Evolutionary conservation across 2,329 filamentous ascomycete genomes (phyloP).

Genomic region (Cryphonectria nitschkei): DNA sequence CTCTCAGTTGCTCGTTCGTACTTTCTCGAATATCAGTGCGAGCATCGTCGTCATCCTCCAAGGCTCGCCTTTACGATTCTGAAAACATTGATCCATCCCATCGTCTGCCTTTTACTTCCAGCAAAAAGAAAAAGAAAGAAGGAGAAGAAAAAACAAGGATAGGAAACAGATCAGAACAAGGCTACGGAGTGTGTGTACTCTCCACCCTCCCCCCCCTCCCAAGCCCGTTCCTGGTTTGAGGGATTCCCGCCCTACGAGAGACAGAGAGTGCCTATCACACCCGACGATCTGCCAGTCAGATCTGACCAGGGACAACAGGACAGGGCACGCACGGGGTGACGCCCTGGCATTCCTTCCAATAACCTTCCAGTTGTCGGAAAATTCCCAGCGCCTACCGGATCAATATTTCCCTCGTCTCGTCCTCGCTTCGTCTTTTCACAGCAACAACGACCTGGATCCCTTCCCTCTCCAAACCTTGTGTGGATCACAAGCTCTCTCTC

Average conservation of each 20-base stretch:
- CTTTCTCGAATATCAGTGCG: too few relatives aligned
- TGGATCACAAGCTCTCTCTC: background rate
- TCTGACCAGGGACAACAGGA: constrained; percentile 1
- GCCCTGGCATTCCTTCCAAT: background rate
- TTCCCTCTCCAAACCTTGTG: background rate
- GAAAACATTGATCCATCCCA: too few relatives aligned
- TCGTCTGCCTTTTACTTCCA: too few relatives aligned
- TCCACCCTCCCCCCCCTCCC: background rate
- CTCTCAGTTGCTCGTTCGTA: background rate
- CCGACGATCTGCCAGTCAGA: constrained; percentile 4
- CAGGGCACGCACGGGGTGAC: background rate
- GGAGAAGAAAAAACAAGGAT: too few relatives aligned
- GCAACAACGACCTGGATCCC: background rate
- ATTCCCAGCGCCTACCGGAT: constrained; percentile 13
- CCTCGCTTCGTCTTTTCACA: background rate
- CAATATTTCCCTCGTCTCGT: background rate
- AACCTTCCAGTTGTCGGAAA: constrained; percentile 7
- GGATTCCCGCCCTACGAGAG: constrained; percentile 3
- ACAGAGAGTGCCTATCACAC: constrained; percentile 2
- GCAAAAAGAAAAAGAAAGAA: background rate
- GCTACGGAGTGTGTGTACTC: background rate
- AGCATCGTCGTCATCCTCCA: too few relatives aligned
- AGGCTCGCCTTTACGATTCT: too few relatives aligned
- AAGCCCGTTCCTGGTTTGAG: background rate
- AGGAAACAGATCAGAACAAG: background rate